Evolutionary conservation across 305 asterid species (phyloP), one percentile per base, ranked within the genome.

Genomic region (Coffea humblotiana): DNA sequence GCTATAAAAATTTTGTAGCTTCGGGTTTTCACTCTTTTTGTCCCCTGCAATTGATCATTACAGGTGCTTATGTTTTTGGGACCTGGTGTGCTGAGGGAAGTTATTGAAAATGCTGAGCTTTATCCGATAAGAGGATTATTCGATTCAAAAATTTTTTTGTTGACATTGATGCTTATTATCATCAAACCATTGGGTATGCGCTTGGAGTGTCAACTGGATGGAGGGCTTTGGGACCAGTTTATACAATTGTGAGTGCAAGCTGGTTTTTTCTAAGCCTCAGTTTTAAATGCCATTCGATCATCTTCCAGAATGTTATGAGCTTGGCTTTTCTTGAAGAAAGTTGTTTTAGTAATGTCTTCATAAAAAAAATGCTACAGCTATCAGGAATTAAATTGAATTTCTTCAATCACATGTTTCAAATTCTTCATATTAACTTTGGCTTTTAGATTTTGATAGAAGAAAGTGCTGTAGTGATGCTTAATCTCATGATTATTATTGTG

Each of bases 151-250:
- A 96, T 83, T 94, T 85, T 81, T 88, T 83, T 83, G 76, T 60
- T 48, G 99, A 96, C 87, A 92, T 96, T 77, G 86, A 94, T 86
- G 91, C 88, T 69, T 96, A 96, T 86, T 96, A 94, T 86, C 85
- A 94, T 78, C 97, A 91, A 77, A 83, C 95, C 13, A 90, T 90
- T 84, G 96, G 97, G 83, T 88, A 83, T 77, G 94, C 91, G 86
- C 94, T 90, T 81, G 99, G 99, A 70, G 97, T 88, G 85, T 84
- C 99, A 74, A 96, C 99, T 86, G 99, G 98, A 85, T 96, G 99
- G 99, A 96, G 65, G 85, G 87, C 86, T 78, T 92, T 95, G 86
- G 86, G 85, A 92, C 81, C 88, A 77, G 27, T 86, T 86, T 94
- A 40, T 95, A 94, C 81, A 92, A 91, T 80, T 80, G 98, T 91